Base-by-base conservation (phyloP, 257 asterid genomes). In the Datura wrightii region DNA sequence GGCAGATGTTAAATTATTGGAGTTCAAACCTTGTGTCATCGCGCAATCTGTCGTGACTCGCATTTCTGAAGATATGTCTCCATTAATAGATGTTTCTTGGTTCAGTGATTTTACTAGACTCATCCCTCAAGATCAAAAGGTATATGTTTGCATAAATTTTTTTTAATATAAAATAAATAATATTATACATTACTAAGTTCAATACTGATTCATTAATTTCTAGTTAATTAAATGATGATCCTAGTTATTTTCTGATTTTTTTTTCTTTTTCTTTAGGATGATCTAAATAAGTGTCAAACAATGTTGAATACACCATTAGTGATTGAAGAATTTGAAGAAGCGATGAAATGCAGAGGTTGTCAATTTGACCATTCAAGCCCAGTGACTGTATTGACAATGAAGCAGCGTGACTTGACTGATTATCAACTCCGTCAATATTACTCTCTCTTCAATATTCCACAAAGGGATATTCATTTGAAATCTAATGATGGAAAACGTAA, bases 341-440 rank as follows among this genome's bases (percentile, higher is more conserved):
- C 55, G n/a, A 24, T 63, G 6, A 76, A 36, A 36, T 60, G 84
- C 50, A 76, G 83, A 53, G 76, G 79, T 59, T 81, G 8, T 37
- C 74, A 79, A 81, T 42, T 36, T 37, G 85, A 83, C 52, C 92
- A 94, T 82, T 70, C 93, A 58, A 94, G 98, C 82, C 99, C 99
- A 14, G 93, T 91, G 36, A 94, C 93, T 0, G 97, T 95, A 16
- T 79, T 94, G 86, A 83, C 88, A 74, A 85, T 53, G 63, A 88
- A 89, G 14, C 83, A 69, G 48, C 72, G 79, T 59, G 39, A 81
- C 56, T 71, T 69, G 55, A 34, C 54, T n/a, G 87, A 85, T 13
- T 84, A 53, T 63, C 86, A 46, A 19, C 58, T 39, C 16, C 82
- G 5, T 67, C 48, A 37, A 2, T 14, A 65, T 84, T 62, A 39